These are phyloP conservation scores for Colletotrichum falcatum DNA, from an alignment of 2,329 filamentous ascomycete species.

Conservation along the genomic window DNA sequence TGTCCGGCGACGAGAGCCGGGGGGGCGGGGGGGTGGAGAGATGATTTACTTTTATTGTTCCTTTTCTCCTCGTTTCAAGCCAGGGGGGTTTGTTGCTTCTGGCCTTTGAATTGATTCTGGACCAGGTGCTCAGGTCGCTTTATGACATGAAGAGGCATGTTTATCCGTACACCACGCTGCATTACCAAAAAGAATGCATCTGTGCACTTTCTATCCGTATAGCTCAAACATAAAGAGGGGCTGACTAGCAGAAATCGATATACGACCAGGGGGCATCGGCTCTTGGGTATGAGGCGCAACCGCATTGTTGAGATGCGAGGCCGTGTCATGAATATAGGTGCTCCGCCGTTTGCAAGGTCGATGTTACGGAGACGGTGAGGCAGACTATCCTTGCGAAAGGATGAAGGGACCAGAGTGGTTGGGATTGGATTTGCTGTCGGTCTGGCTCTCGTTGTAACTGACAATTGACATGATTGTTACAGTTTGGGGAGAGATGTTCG, in stretches of 20 bases:
- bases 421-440: conserved; percentile 3
- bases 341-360: conserved; percentile 25
- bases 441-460: neutral
- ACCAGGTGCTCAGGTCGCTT: neutral
- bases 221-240: neutral
- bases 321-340: conserved; percentile 15
- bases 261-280: neutral
- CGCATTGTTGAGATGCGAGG: conserved; percentile 13
- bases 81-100: neutral
- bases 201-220: neutral
- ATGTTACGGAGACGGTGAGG: conserved; percentile 18
- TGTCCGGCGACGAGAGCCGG: neutral
- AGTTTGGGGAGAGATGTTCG: conserved; percentile 14
- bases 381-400: neutral
- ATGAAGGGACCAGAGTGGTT: neutral
- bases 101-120: neutral
- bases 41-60: too few relatives aligned
- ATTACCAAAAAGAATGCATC: too few relatives aligned
- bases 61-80: too few relatives aligned
- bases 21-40: neutral
- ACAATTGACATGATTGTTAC: conserved; percentile 11
- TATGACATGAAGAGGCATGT: neutral
- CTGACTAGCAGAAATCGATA: neutral
- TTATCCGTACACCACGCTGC: too few relatives aligned
- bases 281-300: conserved; percentile 9